Base-by-base conservation (phyloP, 2,329 filamentous ascomycete species). In the Falciphora oryzae region DNA sequence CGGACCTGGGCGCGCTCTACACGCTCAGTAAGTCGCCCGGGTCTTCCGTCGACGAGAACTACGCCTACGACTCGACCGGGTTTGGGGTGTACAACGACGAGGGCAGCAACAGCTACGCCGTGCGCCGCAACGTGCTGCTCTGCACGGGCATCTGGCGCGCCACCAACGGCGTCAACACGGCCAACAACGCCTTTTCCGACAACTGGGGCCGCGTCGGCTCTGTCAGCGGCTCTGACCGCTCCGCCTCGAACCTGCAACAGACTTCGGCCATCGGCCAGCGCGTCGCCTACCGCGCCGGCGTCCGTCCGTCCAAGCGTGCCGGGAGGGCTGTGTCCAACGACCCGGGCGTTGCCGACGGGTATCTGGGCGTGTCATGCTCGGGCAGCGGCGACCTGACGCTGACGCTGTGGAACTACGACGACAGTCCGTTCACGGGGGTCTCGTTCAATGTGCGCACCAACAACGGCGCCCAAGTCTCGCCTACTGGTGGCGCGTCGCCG, bases 1-100 rank as follows among this genome's bases (percentile, higher is more conserved):
- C 64, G 16, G 66, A 67, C 58, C 66, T 67, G 29, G 66, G 66
- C 57, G 66, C 57, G 8, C 28, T 66, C 8, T 67, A 67, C 66
- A 67, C 66, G 28, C 64, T 67, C 18, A 64, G 63, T 18, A 61
- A 14, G 31, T 57, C 32, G 22, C 62, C 63, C 13, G 61, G 57
- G 18, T 64, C 65, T 11, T 32, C 31, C 18, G n/a, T 65, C 18
- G 61, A 57, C 13, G 56, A 57, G 28, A 67, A 67, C 65, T 65
- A 65, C 59, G 62, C 60, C 57, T 65, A 62, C 60, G 63, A 65
- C 63, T 60, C 63, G 22, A 27, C 18, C 16, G 38, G 60, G 5
- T 64, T 57, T 32, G 66, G 64, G 18, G 38, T 63, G 25, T 63
- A 67, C 61, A 57, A 59, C 56, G 66, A 67, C 58, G 66, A 67